Base-by-base conservation (phyloP, 202 grass and related monocot genomes). In the Hordeum pubiflorum region DNA sequence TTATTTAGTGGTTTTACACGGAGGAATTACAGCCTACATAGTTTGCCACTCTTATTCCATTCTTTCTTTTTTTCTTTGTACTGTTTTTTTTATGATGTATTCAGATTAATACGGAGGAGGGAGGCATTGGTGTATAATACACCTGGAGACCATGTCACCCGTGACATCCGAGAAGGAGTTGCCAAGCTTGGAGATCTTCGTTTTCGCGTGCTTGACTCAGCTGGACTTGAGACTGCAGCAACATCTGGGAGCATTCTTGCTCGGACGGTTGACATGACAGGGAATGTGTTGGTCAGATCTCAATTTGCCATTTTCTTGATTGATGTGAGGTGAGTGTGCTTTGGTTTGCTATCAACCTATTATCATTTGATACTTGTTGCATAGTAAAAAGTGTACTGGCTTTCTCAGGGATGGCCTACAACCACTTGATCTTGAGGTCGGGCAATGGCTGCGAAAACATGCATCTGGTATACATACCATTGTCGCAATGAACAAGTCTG, bases 61-160 rank as follows among this genome's bases (percentile, higher is more conserved):
- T 7, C 2, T 55, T 32, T 7, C 29, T 20, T 24, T 58, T 75
- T 41, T 22, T 3, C 48, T 44, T 11, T 72, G 44, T 57, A 48
- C 15, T 27, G 34, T 63, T 72, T n/a, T n/a, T 82, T 86, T 29
- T 2, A 39, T 26, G 24, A 58, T 58, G 15, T 74, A 7, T 52
- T 65, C 66, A 98, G 95, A 64, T 86, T 98, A 52, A 93, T 98
- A 83, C 85, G 86, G 73, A 92, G 95, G 69, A 94, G 95, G 86
- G 95, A 98, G 76, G 95, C 92, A 2, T 84, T 98, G 73, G 95
- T 98, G 34, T 98, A 94, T 76, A 98, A 98, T 82, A 98, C 95
- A 72, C 95, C 92, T 1, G 92, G 92, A 32, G 95, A 98, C 55
- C 95, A 98, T 83, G 95, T 98, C 69, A 98, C 95, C 3, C 90